Evolutionary conservation across 2,329 filamentous ascomycete genomes (phyloP).

Genomic region (Fusarium pilosicola): DNA sequence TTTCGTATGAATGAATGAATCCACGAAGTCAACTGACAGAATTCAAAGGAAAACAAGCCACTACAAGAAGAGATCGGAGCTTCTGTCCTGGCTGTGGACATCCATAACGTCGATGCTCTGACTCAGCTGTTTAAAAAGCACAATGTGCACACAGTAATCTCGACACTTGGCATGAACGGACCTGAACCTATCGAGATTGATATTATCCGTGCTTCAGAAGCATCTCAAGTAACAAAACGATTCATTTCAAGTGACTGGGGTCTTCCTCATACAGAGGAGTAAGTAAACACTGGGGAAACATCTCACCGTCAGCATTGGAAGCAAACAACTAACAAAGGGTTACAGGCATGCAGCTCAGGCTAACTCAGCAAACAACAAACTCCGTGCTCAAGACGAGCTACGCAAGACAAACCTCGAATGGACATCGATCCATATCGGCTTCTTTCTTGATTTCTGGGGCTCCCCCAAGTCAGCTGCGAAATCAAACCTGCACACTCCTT

Average conservation of each 20-base stretch:
- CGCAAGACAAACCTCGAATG: conserved; percentile 10
- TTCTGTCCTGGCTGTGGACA: background rate
- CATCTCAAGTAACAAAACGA: background rate
- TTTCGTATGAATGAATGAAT: fast-evolving
- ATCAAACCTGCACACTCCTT: background rate
- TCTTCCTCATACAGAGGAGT: conserved; percentile 4
- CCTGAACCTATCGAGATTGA: background rate
- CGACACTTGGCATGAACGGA: background rate
- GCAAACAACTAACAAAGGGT: background rate
- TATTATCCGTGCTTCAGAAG: background rate
- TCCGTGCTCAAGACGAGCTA: conserved; percentile 4
- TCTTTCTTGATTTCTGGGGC: conserved; percentile 18
- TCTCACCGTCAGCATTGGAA: too few species aligned
- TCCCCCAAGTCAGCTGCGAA: background rate
- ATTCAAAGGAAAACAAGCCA: background rate
- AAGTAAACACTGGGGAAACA: background rate
- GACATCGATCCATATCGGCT: conserved; percentile 1
- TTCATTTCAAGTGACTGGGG: conserved; percentile 12
- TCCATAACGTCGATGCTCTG: background rate
- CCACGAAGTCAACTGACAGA: background rate
- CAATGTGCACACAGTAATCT: conserved; percentile 1
- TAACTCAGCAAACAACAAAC: conserved; percentile 6
- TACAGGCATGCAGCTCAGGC: background rate
- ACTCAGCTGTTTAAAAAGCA: conserved; percentile 10
- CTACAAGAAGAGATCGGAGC: background rate